A percentile compares a stretch with the other conserved stretches of the same genome.
Evolutionary conservation across 139 green algal species (phyloP).

Genomic region (Chlamydomonas sphaeroides): DNA sequence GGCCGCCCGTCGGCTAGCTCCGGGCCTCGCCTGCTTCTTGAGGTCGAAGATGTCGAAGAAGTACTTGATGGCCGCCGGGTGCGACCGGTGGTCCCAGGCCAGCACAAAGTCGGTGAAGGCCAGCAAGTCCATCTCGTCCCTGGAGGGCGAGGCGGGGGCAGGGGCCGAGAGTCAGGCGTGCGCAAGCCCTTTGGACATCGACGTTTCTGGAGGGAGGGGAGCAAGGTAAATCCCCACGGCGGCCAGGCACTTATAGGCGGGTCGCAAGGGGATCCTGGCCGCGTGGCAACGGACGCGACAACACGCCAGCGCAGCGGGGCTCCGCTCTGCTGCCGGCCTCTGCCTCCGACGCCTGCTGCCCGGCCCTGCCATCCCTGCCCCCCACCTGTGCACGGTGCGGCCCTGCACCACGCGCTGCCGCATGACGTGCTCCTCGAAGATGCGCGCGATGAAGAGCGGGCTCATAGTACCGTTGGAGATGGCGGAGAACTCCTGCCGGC

Average conservation of each 20-base stretch:
- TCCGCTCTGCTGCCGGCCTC: too few species aligned
- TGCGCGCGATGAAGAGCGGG: slow-evolving; percentile 67
- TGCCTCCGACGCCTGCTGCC: too few species aligned
- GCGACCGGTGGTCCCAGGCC: slow-evolving; percentile 73
- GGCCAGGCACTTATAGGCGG: too few species aligned
- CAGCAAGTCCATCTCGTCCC: slow-evolving; percentile 74
- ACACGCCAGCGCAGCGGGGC: too few species aligned
- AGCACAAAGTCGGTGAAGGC: slow-evolving; percentile 80
- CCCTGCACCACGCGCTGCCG: slow-evolving; percentile 37
- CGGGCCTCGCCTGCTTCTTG: slow-evolving; percentile 59
- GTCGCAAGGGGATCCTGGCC: too few species aligned
- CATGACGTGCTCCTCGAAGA: slow-evolving; percentile 77
- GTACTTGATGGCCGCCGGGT: slow-evolving; percentile 67
- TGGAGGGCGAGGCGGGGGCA: background rate
- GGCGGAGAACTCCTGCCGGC: slow-evolving; percentile 59
- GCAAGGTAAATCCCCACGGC: too few species aligned
- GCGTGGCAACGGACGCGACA: too few species aligned
- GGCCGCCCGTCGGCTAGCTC: too few species aligned
- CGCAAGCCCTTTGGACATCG: too few species aligned
- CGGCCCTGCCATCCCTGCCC: too few species aligned
- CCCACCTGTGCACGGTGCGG: slow-evolving; percentile 34
- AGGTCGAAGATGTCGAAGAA: slow-evolving; percentile 83
- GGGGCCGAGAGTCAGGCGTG: too few species aligned
- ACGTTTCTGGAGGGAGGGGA: too few species aligned
- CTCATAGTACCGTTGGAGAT: slow-evolving; percentile 73